A percentile compares a stretch with the other conserved stretches of the same genome.
These are phyloP conservation scores for Apophysomyces trapeziformis DNA, from an alignment of 371 early-diverging fungal genomes.

Conservation along the genomic window DNA sequence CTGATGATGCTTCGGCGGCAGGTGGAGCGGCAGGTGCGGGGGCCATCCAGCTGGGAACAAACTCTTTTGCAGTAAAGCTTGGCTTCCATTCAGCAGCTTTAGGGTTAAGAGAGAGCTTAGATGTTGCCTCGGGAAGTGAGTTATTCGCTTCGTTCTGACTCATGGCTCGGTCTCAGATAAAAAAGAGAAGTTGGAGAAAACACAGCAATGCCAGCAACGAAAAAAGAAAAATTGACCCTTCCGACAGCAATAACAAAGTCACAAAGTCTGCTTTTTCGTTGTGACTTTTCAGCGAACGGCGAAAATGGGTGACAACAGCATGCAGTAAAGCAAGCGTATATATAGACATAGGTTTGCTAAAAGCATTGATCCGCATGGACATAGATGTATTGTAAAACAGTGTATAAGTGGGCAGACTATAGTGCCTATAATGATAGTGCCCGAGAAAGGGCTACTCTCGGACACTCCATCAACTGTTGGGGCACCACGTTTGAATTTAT, in stretches of 20 bases:
- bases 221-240: not conserved
- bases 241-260: too few relatives aligned
- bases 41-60: conserved; percentile 29
- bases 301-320: too few relatives aligned
- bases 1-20: conserved; percentile 18
- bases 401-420: too few relatives aligned
- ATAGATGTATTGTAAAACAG: too few relatives aligned
- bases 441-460: too few relatives aligned
- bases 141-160: conserved; percentile 26
- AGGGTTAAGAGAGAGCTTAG: conserved; percentile 36
- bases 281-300: too few relatives aligned
- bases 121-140: conserved; percentile 27
- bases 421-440: too few relatives aligned
- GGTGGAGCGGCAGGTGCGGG: conserved; percentile 22
- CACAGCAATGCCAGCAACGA: not conserved
- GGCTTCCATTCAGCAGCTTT: conserved; percentile 43
- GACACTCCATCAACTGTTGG: too few relatives aligned
- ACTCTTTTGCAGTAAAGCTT: conserved; percentile 33
- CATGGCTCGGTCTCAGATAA: conserved; percentile 18
- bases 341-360: too few relatives aligned
- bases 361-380: too few relatives aligned
- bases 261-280: not conserved
- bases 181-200: not conserved
- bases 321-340: too few relatives aligned
- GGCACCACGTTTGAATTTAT: too few relatives aligned